A percentile compares a stretch with the other conserved stretches of the same genome.
Evolutionary conservation across 1,284 basidiomycete species (phyloP).

Genomic region (Grifola frondosa): DNA sequence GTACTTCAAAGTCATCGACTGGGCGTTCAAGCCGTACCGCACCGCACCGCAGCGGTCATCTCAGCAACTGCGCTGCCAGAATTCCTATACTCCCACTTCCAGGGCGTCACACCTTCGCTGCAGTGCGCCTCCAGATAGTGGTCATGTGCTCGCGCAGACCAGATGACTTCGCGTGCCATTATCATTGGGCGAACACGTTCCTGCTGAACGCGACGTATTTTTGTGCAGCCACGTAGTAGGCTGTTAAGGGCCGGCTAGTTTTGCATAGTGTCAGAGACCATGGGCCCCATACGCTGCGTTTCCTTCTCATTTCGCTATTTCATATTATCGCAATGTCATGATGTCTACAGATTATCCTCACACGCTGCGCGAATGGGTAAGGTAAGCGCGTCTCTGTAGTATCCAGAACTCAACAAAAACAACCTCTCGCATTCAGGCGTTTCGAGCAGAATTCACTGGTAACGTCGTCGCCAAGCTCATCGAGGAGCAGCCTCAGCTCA

Average conservation of each 20-base stretch:
- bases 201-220: constrained; percentile 74
- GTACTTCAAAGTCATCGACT: constrained; percentile 79
- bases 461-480: constrained; percentile 17
- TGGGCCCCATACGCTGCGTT: constrained; percentile 68
- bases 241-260: constrained; percentile 66
- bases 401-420: too few species aligned
- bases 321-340: too few species aligned
- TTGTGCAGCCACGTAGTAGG: constrained; percentile 57
- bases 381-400: constrained; percentile 5
- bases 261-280: constrained; percentile 81
- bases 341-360: constrained; percentile 78
- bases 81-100: constrained; percentile 58
- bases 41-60: constrained; percentile 70
- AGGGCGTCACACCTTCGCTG: constrained; percentile 42
- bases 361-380: constrained; percentile 79
- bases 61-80: constrained; percentile 83
- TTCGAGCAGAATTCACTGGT: constrained; percentile 23
- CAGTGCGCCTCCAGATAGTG: too few species aligned
- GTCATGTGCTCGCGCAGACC: too few species aligned
- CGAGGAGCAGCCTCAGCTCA: constrained; percentile 14
- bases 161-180: constrained; percentile 83
- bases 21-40: constrained; percentile 69
- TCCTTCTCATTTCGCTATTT: too few species aligned
- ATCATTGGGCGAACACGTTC: constrained; percentile 88
- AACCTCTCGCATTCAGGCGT: constrained; percentile 10